phyloP scores from a whole-genome alignment of 2,329 filamentous ascomycete genomes.

The Colletotrichum agaves region DNA sequence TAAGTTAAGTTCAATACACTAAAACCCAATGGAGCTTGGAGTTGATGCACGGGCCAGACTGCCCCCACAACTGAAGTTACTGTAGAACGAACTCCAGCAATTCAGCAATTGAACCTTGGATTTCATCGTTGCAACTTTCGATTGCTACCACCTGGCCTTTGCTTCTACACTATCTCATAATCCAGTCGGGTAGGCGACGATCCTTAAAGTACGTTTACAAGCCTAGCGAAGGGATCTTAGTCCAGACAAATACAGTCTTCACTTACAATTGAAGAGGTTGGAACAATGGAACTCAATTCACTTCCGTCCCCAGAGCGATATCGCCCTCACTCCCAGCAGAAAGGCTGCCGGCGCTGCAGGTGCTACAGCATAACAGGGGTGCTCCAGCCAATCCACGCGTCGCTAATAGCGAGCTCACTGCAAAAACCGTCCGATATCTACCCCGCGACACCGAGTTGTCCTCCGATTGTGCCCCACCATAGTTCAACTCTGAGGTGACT shows the following conservation, averaged over 20 bases:
- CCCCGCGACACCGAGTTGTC: conserved; percentile 35
- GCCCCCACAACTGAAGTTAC: not conserved
- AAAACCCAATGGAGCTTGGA: not conserved
- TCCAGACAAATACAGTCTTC: not conserved
- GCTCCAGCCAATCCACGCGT: conserved; percentile 20
- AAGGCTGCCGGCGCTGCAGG: conserved; percentile 1
- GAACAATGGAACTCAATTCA: conserved; percentile 10
- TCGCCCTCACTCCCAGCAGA: conserved; percentile 22
- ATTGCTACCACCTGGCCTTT: too few relatives aligned
- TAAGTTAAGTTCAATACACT: not conserved
- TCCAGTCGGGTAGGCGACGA: too few relatives aligned
- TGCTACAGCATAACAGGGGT: conserved; percentile 12
- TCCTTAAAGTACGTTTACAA: too few relatives aligned
- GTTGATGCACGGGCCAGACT: not conserved
- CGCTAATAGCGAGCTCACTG: conserved; percentile 24
- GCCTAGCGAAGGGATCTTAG: not conserved
- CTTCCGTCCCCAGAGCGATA: conserved; percentile 6
- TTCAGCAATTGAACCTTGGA: not conserved
- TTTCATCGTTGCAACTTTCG: too few relatives aligned
- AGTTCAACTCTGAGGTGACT: conserved; percentile 7
- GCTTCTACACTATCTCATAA: too few relatives aligned
- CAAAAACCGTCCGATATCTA: conserved; percentile 27
- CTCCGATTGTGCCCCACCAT: conserved; percentile 35
- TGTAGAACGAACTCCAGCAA: not conserved
- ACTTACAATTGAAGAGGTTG: not conserved